Percentiles rank a stretch among this genome's conserved stretches.
Conservation (phyloP, 116 monocot genomes). For the Posidonia oceanica region DNA sequence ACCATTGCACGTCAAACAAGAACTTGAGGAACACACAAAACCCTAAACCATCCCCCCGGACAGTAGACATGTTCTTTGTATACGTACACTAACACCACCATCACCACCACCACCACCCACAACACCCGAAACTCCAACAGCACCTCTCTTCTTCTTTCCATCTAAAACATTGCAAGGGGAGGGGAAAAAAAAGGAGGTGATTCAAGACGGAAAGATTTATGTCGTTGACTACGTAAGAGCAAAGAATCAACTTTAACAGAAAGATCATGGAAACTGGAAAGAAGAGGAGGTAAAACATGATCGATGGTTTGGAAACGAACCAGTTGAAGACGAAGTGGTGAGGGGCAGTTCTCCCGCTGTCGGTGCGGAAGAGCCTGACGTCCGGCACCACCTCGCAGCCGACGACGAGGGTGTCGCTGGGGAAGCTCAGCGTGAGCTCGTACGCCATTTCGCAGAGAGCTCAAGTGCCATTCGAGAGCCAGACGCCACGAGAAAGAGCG, state of each 20-base stretch:
- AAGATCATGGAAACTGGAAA: neutral
- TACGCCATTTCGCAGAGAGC: neutral
- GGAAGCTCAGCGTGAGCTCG: neutral
- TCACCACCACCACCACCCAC: too few relatives aligned
- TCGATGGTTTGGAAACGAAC: neutral
- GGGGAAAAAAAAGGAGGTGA: neutral
- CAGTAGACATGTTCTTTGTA: too few relatives aligned
- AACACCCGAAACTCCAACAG: too few relatives aligned
- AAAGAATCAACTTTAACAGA: neutral
- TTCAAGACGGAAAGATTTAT: neutral
- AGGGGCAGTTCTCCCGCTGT: neutral
- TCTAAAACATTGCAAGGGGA: neutral
- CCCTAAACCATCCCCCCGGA: too few relatives aligned
- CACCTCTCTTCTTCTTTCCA: too few relatives aligned
- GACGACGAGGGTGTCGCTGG: neutral
- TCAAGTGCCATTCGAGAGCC: too few relatives aligned
- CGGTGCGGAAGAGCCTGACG: neutral
- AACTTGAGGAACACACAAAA: too few relatives aligned
- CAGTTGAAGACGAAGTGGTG: neutral
- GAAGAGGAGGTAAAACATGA: neutral
- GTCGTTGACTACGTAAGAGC: neutral
- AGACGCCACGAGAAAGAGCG: too few relatives aligned
- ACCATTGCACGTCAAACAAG: too few relatives aligned
- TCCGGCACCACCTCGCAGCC: slow-evolving; percentile 1
- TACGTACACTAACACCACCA: too few relatives aligned